These are phyloP conservation scores for Lactarius quietus DNA, from an alignment of 768 basidiomycete species.

Conservation along the genomic window DNA sequence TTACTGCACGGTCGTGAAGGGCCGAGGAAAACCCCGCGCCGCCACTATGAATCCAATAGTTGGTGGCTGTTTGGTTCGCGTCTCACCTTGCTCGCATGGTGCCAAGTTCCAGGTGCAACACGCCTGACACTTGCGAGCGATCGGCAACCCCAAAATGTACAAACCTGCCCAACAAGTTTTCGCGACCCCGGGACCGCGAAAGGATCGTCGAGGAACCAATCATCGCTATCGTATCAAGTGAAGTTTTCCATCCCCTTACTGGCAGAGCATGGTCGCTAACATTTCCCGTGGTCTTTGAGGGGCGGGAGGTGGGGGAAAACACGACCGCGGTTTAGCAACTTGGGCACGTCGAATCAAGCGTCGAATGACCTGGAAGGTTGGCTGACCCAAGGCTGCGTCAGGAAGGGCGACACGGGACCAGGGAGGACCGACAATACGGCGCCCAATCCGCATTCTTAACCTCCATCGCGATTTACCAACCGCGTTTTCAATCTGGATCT, in stretches of 20 bases:
- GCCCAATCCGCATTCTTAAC: constrained; percentile 20
- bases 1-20: constrained; percentile 16
- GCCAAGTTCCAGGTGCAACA: constrained; percentile 22
- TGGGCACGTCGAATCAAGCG: no score
- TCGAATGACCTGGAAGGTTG: background rate
- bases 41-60: background rate
- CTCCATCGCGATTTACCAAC: constrained; percentile 20
- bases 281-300: background rate
- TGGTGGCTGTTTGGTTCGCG: background rate
- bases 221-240: constrained; percentile 3
- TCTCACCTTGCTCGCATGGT: constrained; percentile 7
- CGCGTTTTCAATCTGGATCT: constrained; percentile 21
- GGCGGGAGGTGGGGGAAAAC: background rate
- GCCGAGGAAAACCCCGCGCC: constrained; percentile 12
- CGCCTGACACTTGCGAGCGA: constrained; percentile 24
- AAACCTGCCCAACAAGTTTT: constrained; percentile 22
- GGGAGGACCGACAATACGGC: constrained; percentile 11
- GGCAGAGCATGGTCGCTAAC: background rate
- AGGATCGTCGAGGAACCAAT: constrained; percentile 23
- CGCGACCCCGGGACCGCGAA: constrained; percentile 10
- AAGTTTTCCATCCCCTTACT: constrained; percentile 16
- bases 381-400: constrained; percentile 3
- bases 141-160: constrained; percentile 26
- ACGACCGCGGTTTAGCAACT: background rate
- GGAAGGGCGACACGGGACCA: constrained; percentile 14